Conservation (phyloP, 139 green algal genomes). For the Volvox africanus region DNA sequence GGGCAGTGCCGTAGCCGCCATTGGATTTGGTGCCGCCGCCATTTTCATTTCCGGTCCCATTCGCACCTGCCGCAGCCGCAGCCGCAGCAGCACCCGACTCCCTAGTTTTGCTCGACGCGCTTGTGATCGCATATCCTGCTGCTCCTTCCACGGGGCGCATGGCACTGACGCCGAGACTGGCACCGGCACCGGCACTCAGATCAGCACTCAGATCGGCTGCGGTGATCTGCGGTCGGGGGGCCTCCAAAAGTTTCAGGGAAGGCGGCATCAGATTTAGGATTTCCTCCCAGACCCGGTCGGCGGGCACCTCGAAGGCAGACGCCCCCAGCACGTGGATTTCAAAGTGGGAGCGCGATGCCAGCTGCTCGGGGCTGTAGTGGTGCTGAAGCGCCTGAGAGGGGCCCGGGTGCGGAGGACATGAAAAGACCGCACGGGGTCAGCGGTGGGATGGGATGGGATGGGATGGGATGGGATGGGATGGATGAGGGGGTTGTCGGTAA, state of each 20-base stretch:
- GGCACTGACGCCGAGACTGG: too few species aligned
- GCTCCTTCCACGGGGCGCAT: background rate
- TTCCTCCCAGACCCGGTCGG: constrained; percentile 48
- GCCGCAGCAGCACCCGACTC: background rate
- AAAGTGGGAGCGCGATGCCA: background rate
- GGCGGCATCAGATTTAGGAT: constrained; percentile 40
- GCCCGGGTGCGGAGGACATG: background rate
- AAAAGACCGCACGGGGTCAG: background rate
- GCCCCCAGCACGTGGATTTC: constrained; percentile 47
- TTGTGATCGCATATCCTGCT: too few species aligned
- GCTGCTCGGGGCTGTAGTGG: constrained; percentile 26
- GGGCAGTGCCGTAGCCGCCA: background rate
- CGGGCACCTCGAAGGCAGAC: constrained; percentile 38
- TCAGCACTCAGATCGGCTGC: too few species aligned
- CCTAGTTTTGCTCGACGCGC: too few species aligned
- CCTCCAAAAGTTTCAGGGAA: too few species aligned
- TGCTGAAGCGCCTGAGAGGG: constrained; percentile 29
- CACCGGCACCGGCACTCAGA: too few species aligned
- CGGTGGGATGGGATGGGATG: too few species aligned
- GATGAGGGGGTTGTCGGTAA: too few species aligned
- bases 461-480: too few species aligned
- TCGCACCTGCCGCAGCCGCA: background rate
- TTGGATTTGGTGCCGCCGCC: too few species aligned
- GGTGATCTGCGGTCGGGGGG: too few species aligned
- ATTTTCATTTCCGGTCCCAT: too few species aligned